Percentiles rank a stretch among this genome's conserved stretches.
Evolutionary conservation across 768 basidiomycete species (phyloP).

Genomic region (Serendipita vermifera): DNA sequence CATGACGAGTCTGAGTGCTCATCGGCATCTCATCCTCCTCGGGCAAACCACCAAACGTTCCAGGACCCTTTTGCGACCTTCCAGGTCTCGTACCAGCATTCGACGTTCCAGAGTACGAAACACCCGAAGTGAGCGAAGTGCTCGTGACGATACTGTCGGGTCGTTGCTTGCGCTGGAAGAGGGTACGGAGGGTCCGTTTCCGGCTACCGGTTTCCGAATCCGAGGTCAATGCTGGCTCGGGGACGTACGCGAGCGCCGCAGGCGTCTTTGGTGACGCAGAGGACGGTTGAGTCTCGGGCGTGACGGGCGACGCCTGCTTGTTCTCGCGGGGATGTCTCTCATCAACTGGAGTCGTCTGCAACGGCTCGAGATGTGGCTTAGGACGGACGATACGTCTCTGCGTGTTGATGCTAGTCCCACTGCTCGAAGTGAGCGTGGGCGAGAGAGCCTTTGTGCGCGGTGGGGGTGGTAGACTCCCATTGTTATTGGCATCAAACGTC

Average conservation of each 20-base stretch:
- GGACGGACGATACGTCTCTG: too few species aligned
- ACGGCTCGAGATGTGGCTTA: not conserved
- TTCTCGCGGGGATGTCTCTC: too few species aligned
- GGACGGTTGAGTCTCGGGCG: slow-evolving; percentile 7
- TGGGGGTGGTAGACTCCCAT: not conserved
- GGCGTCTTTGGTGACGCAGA: not conserved
- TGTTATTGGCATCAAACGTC: not conserved
- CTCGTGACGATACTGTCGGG: slow-evolving; percentile 1
- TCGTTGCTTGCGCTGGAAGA: not conserved
- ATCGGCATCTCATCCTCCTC: slow-evolving; percentile 5
- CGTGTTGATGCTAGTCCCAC: not conserved
- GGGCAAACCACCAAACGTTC: not conserved
- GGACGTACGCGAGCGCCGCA: slow-evolving; percentile 1
- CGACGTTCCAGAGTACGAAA: not conserved
- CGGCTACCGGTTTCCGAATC: not conserved
- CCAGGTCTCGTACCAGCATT: not conserved
- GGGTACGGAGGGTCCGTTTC: not conserved
- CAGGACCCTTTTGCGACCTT: not conserved
- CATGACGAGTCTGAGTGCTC: slow-evolving; percentile 1
- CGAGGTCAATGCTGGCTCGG: not conserved
- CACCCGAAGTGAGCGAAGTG: not conserved
- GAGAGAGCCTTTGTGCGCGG: not conserved
- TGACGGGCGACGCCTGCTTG: slow-evolving; percentile 2
- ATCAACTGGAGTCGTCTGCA: not conserved
- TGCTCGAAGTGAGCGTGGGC: not conserved